Base-by-base conservation (phyloP, 768 basidiomycete genomes). In the Nevesoporus exiguus region DNA sequence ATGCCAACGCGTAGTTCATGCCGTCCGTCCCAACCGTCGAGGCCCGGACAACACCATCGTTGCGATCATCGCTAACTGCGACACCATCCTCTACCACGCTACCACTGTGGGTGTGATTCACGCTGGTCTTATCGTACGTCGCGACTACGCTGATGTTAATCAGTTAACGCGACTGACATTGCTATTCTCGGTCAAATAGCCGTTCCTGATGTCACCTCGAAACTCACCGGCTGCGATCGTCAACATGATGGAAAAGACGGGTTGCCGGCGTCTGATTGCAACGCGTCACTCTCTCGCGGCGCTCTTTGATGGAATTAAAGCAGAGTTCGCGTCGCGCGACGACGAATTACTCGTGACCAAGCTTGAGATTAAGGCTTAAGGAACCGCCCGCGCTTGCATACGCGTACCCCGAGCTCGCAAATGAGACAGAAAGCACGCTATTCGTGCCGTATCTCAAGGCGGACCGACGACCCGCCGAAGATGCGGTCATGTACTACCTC, bases 71-170 rank as follows among this genome's bases (percentile, higher is more conserved):
- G 71, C 71, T 4, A 64, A 70, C 11, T 63, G 72, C 0, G 77
- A 78, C 36, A 69, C 68, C 11, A 53, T 80, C 5, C 63, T 77
- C 30, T 80, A 78, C 50, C 76, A 79, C 6, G 68, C 77, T 0
- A 51, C 77, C 7, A 60, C 71, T 8, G 53, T 74, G 11, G 79
- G 79, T 0, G 42, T 57, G 1, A 71, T 51, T 2, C 44, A 31
- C 42, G 33, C 50, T 4, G 50, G 50, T 7, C 33, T 29, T n/a
- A 36, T 44, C 5, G 51, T 51, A 13, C 19, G 42, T 51, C 30
- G 3, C n/a, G 7, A 21, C 14, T 19, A 19, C 21, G 13, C 27
- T 29, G 9, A n/a, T n/a, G n/a, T n/a, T n/a, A n/a, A n/a, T 40
- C 10, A 21, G 19, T 40, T 11, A 13, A 21, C 13, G 39, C 31